phyloP scores from a whole-genome alignment of 2,329 filamentous ascomycete genomes.

The Xylariaceae sp. region DNA sequence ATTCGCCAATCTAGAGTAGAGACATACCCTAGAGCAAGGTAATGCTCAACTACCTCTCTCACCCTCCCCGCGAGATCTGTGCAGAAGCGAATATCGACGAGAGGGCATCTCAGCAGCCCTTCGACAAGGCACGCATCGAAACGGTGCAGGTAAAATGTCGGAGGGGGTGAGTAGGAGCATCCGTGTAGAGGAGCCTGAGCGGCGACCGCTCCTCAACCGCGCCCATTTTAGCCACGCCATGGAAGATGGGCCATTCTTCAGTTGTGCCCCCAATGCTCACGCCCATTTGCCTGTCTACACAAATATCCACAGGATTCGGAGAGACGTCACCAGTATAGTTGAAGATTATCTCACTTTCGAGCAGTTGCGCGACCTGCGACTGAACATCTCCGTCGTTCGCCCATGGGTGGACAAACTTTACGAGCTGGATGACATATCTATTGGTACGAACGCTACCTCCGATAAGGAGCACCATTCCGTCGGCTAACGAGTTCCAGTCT shows the following conservation, averaged over 20 bases:
- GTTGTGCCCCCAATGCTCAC: constrained; percentile 57
- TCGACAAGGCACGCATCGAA: too few species aligned
- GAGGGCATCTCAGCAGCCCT: not conserved
- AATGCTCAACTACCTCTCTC: too few species aligned
- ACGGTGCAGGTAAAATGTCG: constrained; percentile 12
- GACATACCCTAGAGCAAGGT: too few species aligned
- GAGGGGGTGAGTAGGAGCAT: constrained; percentile 16
- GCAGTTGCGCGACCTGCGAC: constrained; percentile 75
- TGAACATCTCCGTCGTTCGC: constrained; percentile 76
- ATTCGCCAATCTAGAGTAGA: too few species aligned
- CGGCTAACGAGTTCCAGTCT: constrained; percentile 49
- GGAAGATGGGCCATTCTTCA: constrained; percentile 45
- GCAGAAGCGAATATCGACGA: not conserved
- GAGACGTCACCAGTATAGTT: constrained; percentile 61
- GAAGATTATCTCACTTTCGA: constrained; percentile 66
- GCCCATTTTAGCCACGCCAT: constrained; percentile 35
- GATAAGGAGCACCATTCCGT: too few species aligned
- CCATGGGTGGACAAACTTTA: constrained; percentile 83
- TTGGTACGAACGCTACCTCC: constrained; percentile 47
- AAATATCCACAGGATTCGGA: constrained; percentile 70
- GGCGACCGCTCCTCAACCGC: constrained; percentile 37
- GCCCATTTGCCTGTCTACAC: constrained; percentile 69
- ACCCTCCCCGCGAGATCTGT: not conserved
- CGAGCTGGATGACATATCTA: constrained; percentile 74
- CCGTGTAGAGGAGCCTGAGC: constrained; percentile 30